Conservation (phyloP, 2,329 filamentous ascomycete genomes). For the Sporothrix brasiliensis region DNA sequence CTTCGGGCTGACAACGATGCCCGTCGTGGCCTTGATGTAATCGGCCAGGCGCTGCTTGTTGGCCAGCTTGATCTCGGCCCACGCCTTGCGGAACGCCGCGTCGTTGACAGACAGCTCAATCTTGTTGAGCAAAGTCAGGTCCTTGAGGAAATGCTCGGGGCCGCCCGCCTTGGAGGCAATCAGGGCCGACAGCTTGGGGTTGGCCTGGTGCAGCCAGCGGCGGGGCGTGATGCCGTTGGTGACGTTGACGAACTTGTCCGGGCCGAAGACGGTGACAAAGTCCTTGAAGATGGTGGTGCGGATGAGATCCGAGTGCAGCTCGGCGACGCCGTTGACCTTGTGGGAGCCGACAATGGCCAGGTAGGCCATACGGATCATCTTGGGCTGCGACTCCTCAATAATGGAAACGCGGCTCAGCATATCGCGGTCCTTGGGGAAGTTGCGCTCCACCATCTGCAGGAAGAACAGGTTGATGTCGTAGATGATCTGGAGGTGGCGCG, state of each 20-base stretch:
- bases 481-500: slow-evolving; percentile 93
- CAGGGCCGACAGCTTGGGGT: slow-evolving; percentile 85
- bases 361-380: slow-evolving; percentile 98
- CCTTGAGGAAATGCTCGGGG: slow-evolving; percentile 77
- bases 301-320: slow-evolving; percentile 96
- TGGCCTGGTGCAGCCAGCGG: slow-evolving; percentile 96
- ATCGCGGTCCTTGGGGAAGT: slow-evolving; percentile 86
- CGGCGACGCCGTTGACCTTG: slow-evolving; percentile 98
- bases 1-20: slow-evolving; percentile 80
- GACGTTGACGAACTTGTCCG: slow-evolving; percentile 97
- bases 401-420: slow-evolving; percentile 88
- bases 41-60: slow-evolving; percentile 93
- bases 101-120: slow-evolving; percentile 84
- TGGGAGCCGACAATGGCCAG: slow-evolving; percentile 95
- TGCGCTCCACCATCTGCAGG: slow-evolving; percentile 85
- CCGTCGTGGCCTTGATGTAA: slow-evolving; percentile 82
- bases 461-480: slow-evolving; percentile 98
- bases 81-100: slow-evolving; percentile 88
- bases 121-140: slow-evolving; percentile 82
- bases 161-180: slow-evolving; percentile 88
- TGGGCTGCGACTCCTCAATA: slow-evolving; percentile 93
- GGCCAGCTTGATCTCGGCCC: slow-evolving; percentile 93
- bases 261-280: slow-evolving; percentile 91
- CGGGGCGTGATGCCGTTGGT: slow-evolving; percentile 97
- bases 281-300: slow-evolving; percentile 99